phyloP scores from a whole-genome alignment of 2,329 filamentous ascomycete genomes.

The Seiridium cupressi region DNA sequence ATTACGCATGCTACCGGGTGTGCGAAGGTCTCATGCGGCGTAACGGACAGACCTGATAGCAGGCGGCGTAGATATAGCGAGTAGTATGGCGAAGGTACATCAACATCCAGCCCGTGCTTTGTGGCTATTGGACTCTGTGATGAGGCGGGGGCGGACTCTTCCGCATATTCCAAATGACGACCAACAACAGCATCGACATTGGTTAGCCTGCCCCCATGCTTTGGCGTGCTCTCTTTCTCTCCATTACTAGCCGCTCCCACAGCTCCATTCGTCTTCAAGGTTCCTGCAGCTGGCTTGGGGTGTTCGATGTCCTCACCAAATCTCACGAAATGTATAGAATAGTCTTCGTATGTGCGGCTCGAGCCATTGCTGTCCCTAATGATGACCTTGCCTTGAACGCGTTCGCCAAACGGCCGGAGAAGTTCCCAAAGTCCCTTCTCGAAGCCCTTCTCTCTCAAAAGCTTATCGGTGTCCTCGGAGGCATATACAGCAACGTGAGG shows the following conservation, averaged over 20 bases:
- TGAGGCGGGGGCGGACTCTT: constrained; percentile 50
- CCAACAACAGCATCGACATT: constrained; percentile 81
- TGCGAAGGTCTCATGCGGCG: constrained; percentile 87
- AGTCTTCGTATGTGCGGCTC: constrained; percentile 84
- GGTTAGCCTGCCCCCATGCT: constrained; percentile 43
- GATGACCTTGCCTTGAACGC: constrained; percentile 80
- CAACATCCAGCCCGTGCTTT: constrained; percentile 40
- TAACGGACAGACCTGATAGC: constrained; percentile 74
- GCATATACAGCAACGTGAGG: constrained; percentile 85
- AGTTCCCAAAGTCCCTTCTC: constrained; percentile 79
- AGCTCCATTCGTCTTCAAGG: constrained; percentile 21
- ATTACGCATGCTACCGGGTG: constrained; percentile 95
- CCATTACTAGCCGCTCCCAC: constrained; percentile 5
- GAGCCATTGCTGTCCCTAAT: constrained; percentile 87
- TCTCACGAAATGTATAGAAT: constrained; percentile 79
- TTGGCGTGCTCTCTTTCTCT: constrained; percentile 4
- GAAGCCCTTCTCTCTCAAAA: constrained; percentile 83
- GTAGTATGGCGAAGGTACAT: constrained; percentile 74
- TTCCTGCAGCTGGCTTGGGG: constrained; percentile 39
- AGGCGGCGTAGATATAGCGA: constrained; percentile 80
- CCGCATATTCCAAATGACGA: constrained; percentile 73
- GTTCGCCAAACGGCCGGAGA: constrained; percentile 87
- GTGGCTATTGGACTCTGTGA: constrained; percentile 36
- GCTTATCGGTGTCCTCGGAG: constrained; percentile 80
- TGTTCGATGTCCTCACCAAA: constrained; percentile 60